Evolutionary conservation across 345 rosid species (phyloP), one percentile per base, ranked within the genome.

Genomic region (Lenwebbia sp.): DNA sequence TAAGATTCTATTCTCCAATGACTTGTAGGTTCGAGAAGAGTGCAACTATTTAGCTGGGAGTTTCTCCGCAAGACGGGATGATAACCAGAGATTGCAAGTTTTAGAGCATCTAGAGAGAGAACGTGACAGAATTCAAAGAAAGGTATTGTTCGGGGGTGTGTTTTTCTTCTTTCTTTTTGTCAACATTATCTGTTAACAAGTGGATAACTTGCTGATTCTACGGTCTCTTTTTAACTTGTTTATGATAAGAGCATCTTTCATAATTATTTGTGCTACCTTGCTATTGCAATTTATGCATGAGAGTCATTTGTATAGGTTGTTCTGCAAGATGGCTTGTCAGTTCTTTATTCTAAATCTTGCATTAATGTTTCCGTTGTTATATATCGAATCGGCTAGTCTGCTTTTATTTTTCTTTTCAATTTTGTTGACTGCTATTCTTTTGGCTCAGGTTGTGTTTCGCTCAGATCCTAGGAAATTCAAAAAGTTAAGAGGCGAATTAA

Each of bases 401-500:
- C 30, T 82, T 75, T 50, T 82, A 55, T n/a, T 33, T 11, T 85
- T 19, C 81, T n/a, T 49, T 74, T 28, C 55, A 28, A 15, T 54
- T 30, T 11, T 84, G 47, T 84, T 83, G 50, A 17, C 83, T 78
- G 28, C 74, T 14, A 82, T 25, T 41, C 22, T 55, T 33, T 81
- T 84, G 30, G 41, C 86, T 86, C 92, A 97, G 99, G 92, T 97
- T 91, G 96, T 95, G 56, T 96, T 93, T 84, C 96, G 98, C 82
- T 89, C 94, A 84, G 90, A 93, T 90, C 93, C 94, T 13, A 85
- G 86, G 86, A 97, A 94, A 88, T 95, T 91, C 90, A 92, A 88
- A 90, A 89, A 88, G 26, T 88, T 97, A 83, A 94, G 86, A 89
- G 92, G 93, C 56, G 97, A 95, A 86, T 91, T 94, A 65, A 88